phyloP scores from a whole-genome alignment of 1,139 yeast species.

The Blastobotrys niveus region DNA sequence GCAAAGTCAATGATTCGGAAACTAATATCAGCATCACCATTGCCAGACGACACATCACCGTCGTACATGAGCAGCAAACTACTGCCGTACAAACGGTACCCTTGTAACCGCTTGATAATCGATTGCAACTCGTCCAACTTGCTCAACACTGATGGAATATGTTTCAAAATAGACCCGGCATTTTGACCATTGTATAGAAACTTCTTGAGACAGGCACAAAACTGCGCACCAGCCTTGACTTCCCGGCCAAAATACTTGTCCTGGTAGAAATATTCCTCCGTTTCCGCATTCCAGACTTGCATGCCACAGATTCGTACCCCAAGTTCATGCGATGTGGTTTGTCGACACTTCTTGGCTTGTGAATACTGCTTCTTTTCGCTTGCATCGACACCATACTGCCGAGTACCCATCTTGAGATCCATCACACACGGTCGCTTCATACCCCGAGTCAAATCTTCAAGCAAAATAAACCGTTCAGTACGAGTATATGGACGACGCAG shows the following conservation, averaged over 20 bases:
- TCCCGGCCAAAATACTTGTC: constrained; percentile 92
- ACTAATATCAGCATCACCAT: constrained; percentile 30
- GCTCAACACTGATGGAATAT: constrained; percentile 60
- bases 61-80: constrained; percentile 86
- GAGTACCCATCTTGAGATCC: constrained; percentile 96
- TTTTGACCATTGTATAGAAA: constrained; percentile 71
- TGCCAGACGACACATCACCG: constrained; percentile 19
- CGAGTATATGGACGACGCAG: constrained; percentile 31
- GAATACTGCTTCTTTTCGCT: constrained; percentile 62
- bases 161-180: constrained; percentile 54
- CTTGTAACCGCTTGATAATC: constrained; percentile 52
- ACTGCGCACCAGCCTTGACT: constrained; percentile 67
- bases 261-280: constrained; percentile 51
- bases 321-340: constrained; percentile 71
- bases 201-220: constrained; percentile 64
- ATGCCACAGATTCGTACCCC: constrained; percentile 96
- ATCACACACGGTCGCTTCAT: constrained; percentile 83
- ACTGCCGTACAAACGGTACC: constrained; percentile 92
- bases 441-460: constrained; percentile 85
- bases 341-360: constrained; percentile 73
- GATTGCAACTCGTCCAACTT: constrained; percentile 54
- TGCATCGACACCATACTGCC: constrained; percentile 98
- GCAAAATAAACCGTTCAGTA: constrained; percentile 74
- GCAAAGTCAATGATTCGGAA: constrained; percentile 92
- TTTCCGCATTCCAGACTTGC: constrained; percentile 66